Evolutionary conservation across 2,329 filamentous ascomycete species (phyloP).

Genomic region (Daldinia sp.): DNA sequence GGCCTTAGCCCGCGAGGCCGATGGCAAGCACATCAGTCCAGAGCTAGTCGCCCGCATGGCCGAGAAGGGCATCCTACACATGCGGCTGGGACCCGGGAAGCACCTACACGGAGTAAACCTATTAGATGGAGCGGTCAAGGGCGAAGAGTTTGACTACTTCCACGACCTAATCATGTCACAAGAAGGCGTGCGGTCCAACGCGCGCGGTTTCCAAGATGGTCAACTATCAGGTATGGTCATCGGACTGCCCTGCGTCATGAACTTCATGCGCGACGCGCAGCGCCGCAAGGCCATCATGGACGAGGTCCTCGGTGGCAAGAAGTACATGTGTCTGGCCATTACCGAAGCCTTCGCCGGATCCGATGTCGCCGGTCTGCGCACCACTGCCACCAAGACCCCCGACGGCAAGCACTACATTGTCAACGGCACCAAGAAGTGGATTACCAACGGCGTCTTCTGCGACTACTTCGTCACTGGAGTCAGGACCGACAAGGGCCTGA

Average conservation of each 20-base stretch:
- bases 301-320: conserved; percentile 82
- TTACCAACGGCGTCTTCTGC: conserved; percentile 82
- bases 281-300: conserved; percentile 75
- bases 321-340: conserved; percentile 90
- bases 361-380: conserved; percentile 83
- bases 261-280: conserved; percentile 77
- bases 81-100: conserved; percentile 85
- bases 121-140: conserved; percentile 76
- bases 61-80: conserved; percentile 78
- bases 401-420: conserved; percentile 80
- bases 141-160: conserved; percentile 88
- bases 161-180: conserved; percentile 83
- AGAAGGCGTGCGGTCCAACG: conserved; percentile 77
- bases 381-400: conserved; percentile 80
- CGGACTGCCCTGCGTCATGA: conserved; percentile 80
- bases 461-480: conserved; percentile 89
- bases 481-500: conserved; percentile 82
- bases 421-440: conserved; percentile 87
- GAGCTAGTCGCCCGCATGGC: conserved; percentile 83
- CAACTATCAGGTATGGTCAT: conserved; percentile 91
- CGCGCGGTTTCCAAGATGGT: conserved; percentile 86
- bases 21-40: conserved; percentile 77
- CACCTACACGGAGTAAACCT: conserved; percentile 80
- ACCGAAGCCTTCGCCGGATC: conserved; percentile 89
- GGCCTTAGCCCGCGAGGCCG: conserved; percentile 79